phyloP scores from a whole-genome alignment of 768 basidiomycete genomes.

The Cystofilobasidium ferigula region DNA sequence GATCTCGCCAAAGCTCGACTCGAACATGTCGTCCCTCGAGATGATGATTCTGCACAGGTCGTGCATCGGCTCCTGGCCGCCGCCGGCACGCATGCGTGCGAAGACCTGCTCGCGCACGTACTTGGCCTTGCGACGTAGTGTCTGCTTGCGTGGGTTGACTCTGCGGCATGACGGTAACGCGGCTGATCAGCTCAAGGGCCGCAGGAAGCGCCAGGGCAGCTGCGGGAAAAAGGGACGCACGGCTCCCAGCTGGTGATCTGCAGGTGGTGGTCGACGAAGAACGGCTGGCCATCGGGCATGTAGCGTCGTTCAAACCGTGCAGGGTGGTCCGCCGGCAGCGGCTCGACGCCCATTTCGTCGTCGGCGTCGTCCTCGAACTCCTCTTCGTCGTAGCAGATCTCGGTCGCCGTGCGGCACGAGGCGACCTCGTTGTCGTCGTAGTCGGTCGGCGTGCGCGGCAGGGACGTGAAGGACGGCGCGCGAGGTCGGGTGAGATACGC shows the following conservation, averaged over 20 bases:
- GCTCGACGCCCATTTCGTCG: not conserved
- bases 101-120: conserved; percentile 21
- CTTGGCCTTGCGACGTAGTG: conserved; percentile 15
- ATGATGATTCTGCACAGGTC: not conserved
- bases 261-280: conserved; percentile 12
- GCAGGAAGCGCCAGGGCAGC: not conserved
- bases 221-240: not conserved
- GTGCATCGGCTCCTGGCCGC: not conserved
- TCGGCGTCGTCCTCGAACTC: not conserved
- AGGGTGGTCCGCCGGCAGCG: not conserved
- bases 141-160: conserved; percentile 10
- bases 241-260: conserved; percentile 13
- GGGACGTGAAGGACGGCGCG: not conserved
- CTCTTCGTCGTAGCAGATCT: not conserved
- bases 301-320: not conserved
- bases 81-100: not conserved
- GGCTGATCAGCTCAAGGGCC: not conserved
- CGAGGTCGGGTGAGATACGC: not conserved
- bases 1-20: conserved; percentile 6
- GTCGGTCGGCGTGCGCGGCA: not conserved
- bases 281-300: not conserved
- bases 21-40: conserved; percentile 7
- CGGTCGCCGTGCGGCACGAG: not conserved
- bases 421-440: too few species aligned
- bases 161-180: not conserved